Conservation (phyloP, 129 eudicot genomes). For the Erigeron canadensis region DNA sequence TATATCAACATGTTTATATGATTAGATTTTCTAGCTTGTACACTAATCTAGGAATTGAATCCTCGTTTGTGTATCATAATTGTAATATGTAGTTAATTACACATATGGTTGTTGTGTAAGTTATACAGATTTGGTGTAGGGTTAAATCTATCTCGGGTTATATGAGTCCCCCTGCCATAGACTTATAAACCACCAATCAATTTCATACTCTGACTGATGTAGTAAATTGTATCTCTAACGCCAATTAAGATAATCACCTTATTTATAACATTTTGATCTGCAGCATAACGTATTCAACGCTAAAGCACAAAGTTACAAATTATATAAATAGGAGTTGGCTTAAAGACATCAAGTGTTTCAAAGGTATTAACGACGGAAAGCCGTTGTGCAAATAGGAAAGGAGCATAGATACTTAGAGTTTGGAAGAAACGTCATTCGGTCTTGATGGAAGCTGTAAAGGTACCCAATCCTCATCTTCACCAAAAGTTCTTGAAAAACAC, state of each 20-base stretch:
- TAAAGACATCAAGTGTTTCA: background rate
- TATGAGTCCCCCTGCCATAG: no score
- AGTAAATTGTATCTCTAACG: no score
- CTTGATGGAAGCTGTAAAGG: conserved; percentile 35
- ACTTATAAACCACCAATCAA: no score
- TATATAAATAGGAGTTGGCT: background rate
- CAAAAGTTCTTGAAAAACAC: conserved; percentile 17
- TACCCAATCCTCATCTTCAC: conserved; percentile 37
- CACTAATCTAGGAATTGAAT: no score
- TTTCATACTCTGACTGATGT: no score
- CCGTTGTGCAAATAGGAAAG: background rate
- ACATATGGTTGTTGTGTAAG: no score
- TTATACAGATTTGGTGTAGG: no score
- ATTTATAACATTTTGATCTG: background rate
- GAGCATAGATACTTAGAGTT: conserved; percentile 14
- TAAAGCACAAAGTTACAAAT: background rate
- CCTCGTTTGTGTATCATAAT: no score
- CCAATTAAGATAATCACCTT: no score
- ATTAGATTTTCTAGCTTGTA: no score
- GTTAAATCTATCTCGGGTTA: no score
- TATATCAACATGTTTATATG: background rate
- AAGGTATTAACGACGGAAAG: background rate
- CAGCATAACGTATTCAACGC: conserved; percentile 4
- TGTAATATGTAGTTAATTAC: no score
- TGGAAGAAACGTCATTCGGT: conserved; percentile 19